Evolutionary conservation across 345 rosid genomes (phyloP).

Genomic region (Populus alba): DNA sequence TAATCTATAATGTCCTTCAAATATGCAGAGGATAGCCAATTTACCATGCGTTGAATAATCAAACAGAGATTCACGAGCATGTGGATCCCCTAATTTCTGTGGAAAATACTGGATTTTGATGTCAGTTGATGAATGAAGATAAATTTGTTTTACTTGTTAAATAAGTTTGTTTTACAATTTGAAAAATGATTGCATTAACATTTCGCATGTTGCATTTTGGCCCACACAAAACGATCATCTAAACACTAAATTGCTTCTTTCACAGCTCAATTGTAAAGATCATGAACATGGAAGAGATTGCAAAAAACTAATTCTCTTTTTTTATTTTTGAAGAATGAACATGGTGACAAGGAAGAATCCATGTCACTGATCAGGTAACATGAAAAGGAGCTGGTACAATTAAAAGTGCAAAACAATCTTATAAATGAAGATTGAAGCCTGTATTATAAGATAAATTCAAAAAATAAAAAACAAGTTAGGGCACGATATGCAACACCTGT

Average conservation of each 20-base stretch:
- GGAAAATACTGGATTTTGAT: no score
- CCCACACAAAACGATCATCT: neutral
- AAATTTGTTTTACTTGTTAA: neutral
- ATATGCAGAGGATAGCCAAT: neutral
- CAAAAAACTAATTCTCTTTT: neutral
- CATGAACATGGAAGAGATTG: neutral
- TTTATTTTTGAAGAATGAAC: no score
- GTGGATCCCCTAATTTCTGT: neutral
- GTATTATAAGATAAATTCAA: neutral
- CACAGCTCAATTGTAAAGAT: neutral
- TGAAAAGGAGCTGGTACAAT: neutral
- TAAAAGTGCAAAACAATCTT: neutral
- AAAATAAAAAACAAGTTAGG: neutral
- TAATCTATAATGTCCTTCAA: neutral
- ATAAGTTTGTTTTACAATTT: neutral
- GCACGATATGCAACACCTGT: slow-evolving; percentile 21
- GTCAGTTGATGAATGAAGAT: neutral
- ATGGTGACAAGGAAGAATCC: neutral
- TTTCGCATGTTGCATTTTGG: neutral
- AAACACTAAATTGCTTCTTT: neutral
- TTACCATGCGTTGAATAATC: neutral
- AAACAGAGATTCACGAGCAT: neutral
- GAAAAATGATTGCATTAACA: neutral
- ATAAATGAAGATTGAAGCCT: neutral
- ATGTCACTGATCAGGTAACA: neutral